Percentiles rank a stretch among this genome's conserved stretches.
Evolutionary conservation across 2,329 filamentous ascomycete species (phyloP).

Genomic region (Cordyceps cicadae): DNA sequence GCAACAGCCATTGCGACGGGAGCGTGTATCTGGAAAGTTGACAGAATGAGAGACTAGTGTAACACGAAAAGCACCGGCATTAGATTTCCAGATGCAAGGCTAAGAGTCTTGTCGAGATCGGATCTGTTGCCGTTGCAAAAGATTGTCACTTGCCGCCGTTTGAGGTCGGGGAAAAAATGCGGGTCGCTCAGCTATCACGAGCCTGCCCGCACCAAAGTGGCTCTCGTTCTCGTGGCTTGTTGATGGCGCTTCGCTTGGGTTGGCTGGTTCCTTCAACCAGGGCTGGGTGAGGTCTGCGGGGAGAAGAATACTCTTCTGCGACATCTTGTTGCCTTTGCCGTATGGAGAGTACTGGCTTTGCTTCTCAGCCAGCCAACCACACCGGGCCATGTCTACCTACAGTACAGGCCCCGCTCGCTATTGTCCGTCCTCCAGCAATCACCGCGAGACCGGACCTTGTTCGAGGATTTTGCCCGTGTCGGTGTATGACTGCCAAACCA

Average conservation of each 20-base stretch:
- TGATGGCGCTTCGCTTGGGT: not conserved
- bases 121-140: not conserved
- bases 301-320: too few species aligned
- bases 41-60: not conserved
- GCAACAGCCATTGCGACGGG: conserved; percentile 23
- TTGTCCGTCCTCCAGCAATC: not conserved
- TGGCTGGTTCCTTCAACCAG: too few species aligned
- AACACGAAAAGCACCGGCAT: not conserved
- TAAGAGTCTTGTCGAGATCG: not conserved
- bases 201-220: not conserved
- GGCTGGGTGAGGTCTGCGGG: too few species aligned
- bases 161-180: conserved; percentile 1
- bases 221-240: not conserved
- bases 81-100: not conserved
- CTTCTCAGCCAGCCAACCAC: not conserved
- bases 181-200: not conserved
- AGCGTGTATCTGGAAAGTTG: not conserved
- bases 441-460: not conserved
- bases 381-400: not conserved
- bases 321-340: too few species aligned
- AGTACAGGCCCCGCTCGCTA: not conserved
- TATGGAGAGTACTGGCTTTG: too few species aligned
- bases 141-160: not conserved
- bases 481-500: not conserved
- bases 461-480: not conserved